Evolutionary conservation across 2,329 filamentous ascomycete species (phyloP), one percentile per base, ranked within the genome.

Genomic region (Aspergillus pseudonomiae): DNA sequence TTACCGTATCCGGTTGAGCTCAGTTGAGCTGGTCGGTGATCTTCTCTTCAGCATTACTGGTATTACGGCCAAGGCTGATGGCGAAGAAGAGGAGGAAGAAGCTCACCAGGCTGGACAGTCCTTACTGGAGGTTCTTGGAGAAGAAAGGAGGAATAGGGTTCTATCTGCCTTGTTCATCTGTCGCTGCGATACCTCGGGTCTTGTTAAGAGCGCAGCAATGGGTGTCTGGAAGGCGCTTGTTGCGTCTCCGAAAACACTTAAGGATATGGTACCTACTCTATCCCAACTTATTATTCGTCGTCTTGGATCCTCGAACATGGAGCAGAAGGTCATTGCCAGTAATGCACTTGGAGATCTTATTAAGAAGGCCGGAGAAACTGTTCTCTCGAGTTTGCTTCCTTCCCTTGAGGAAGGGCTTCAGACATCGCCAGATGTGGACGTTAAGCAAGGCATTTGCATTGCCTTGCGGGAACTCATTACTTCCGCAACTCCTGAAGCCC

Each of bases 241-340:
- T 54, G 92, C 94, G 63, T 94, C 91, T 64, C 95, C 95, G 36
- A 90, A 89, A 70, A 97, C 92, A 16, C 88, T 99, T 73, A 97
- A 97, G 81, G 95, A 99, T 76, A 87, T 99, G 73, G 91, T 97
- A 54, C 94, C 95, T 52, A 97, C 93, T 1, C 89, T 99, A 65
- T 96, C 93, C 6, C 94, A 97, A 77, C 88, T 99, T 67, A 91
- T 99, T 71, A 98, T 99, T 76, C 89, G 92, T 64, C 91, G 95
- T 56, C 86, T 99, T 70, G 95, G 93, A 66, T 98, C 94, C 77
- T 91, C 94, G 53, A 98, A 97, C 75, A 94, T 96, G 90, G 95
- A 99, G 78, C 95, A 99, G 79, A 98, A 97, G 83, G 91, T 97
- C 71, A 99, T 99, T 83, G 95, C 96, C 69, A 94, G 94, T 77